A percentile compares a stretch with the other conserved stretches of the same genome.
Evolutionary conservation across 2,329 filamentous ascomycete species (phyloP).

Genomic region (Paradendryphiella salina): DNA sequence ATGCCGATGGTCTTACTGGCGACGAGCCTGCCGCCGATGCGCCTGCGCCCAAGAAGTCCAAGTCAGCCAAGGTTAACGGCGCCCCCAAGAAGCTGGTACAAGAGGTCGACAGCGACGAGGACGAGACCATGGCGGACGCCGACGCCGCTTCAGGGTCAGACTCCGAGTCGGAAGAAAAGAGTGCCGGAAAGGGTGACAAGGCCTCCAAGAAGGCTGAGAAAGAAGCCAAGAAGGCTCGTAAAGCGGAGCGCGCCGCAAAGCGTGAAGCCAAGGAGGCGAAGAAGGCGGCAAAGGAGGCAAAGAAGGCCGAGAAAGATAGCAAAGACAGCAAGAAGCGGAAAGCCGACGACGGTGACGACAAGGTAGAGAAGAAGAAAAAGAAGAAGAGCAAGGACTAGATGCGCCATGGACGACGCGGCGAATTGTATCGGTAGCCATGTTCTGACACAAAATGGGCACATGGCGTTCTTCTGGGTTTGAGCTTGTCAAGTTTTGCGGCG

Average conservation of each 20-base stretch:
- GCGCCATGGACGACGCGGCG: conserved; percentile 8
- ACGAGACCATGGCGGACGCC: conserved; percentile 46
- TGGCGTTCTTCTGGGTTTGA: conserved; percentile 23
- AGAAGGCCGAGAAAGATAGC: conserved; percentile 59
- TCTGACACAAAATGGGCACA: conserved; percentile 19
- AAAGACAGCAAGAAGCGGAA: conserved; percentile 57
- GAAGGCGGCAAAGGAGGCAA: conserved; percentile 55
- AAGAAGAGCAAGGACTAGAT: conserved; percentile 56
- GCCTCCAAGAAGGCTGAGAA: conserved; percentile 49
- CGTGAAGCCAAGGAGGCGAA: conserved; percentile 56
- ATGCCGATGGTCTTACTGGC: conserved; percentile 81
- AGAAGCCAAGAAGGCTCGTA: conserved; percentile 51
- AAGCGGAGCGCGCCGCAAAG: conserved; percentile 46
- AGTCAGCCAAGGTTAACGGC: conserved; percentile 49
- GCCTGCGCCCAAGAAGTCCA: conserved; percentile 51
- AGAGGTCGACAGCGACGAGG: conserved; percentile 52
- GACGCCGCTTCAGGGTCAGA: conserved; percentile 46
- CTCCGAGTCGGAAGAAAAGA: conserved; percentile 40
- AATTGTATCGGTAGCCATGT: conserved; percentile 19
- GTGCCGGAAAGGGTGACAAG: conserved; percentile 41
- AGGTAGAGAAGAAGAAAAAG: conserved; percentile 65
- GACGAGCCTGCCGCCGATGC: conserved; percentile 60
- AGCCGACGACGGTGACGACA: conserved; percentile 21
- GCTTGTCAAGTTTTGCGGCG: conserved; percentile 21
- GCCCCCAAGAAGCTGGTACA: conserved; percentile 53